These are phyloP conservation scores for Rhamnella rubrinervis DNA, from an alignment of 331 rosid species.

Conservation along the genomic window DNA sequence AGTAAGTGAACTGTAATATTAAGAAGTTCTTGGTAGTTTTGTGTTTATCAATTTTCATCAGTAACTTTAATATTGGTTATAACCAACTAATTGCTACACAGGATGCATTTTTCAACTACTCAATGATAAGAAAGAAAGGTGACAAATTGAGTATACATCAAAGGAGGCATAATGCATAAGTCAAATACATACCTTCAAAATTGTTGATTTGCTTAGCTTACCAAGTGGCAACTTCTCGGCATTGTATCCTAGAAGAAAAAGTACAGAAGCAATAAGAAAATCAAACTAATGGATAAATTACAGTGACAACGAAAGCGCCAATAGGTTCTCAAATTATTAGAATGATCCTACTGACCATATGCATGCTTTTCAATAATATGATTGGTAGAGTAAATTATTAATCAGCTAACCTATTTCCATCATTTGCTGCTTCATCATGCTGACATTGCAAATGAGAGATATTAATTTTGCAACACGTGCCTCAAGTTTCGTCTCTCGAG, in stretches of 20 bases:
- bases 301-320: not conserved
- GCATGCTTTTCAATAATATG: slow-evolving; percentile 20
- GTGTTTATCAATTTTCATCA: too few relatives aligned
- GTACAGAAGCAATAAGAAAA: not conserved
- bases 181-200: slow-evolving; percentile 61
- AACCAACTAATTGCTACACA: not conserved
- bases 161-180: slow-evolving; percentile 16
- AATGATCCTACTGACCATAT: slow-evolving; percentile 21
- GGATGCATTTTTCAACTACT: slow-evolving; percentile 1
- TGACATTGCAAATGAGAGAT: slow-evolving; percentile 80
- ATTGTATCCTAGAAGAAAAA: slow-evolving; percentile 71
- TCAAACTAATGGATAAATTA: not conserved
- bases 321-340: not conserved
- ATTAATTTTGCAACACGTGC: slow-evolving; percentile 69
- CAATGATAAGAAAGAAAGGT: not conserved
- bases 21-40: too few relatives aligned
- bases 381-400: slow-evolving; percentile 5
- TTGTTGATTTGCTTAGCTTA: slow-evolving; percentile 90
- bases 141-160: slow-evolving; percentile 12
- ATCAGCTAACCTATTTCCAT: slow-evolving; percentile 90
- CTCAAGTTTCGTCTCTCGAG: slow-evolving; percentile 68
- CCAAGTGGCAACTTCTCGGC: slow-evolving; percentile 96
- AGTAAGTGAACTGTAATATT: not conserved
- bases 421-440: slow-evolving; percentile 99
- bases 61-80: not conserved